A percentile compares a stretch with the other conserved stretches of the same genome.
These are phyloP conservation scores for Penicillium parvum DNA, from an alignment of 495 filamentous ascomycete species.

Conservation along the genomic window DNA sequence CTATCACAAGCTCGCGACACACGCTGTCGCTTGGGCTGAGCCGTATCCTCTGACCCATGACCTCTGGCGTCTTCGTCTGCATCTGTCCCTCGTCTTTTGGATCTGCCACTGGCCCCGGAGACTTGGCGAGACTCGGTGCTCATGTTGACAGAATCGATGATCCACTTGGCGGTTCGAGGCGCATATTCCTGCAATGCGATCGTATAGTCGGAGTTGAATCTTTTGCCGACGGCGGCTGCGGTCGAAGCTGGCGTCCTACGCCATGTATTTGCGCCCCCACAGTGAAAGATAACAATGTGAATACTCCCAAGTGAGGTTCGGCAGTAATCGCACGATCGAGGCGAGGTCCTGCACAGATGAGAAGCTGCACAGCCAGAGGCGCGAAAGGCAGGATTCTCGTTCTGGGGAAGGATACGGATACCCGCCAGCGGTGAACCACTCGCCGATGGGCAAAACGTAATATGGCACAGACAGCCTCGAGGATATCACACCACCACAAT, in stretches of 20 bases:
- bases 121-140: slow-evolving; percentile 40
- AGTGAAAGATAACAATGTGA: slow-evolving; percentile 4
- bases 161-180: slow-evolving; percentile 30
- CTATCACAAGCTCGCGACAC: slow-evolving; percentile 67
- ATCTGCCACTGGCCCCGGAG: slow-evolving; percentile 26
- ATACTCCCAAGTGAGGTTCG: not conserved
- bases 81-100: slow-evolving; percentile 35
- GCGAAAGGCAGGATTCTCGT: slow-evolving; percentile 5
- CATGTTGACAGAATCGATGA: slow-evolving; percentile 39
- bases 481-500: not conserved
- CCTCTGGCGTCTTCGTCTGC: slow-evolving; percentile 28
- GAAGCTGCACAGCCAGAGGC: slow-evolving; percentile 2
- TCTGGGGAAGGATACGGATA: slow-evolving; percentile 18
- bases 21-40: slow-evolving; percentile 39
- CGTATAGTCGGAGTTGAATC: slow-evolving; percentile 24
- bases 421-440: slow-evolving; percentile 20
- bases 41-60: slow-evolving; percentile 26
- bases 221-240: slow-evolving; percentile 31
- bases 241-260: slow-evolving; percentile 9
- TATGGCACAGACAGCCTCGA: not conserved
- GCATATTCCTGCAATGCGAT: slow-evolving; percentile 31
- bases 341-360: not conserved
- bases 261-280: slow-evolving; percentile 15
- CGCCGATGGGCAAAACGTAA: slow-evolving; percentile 18
- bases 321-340: not conserved